Base-by-base conservation (phyloP, 305 asterid genomes). In the Rubia balearica region DNA sequence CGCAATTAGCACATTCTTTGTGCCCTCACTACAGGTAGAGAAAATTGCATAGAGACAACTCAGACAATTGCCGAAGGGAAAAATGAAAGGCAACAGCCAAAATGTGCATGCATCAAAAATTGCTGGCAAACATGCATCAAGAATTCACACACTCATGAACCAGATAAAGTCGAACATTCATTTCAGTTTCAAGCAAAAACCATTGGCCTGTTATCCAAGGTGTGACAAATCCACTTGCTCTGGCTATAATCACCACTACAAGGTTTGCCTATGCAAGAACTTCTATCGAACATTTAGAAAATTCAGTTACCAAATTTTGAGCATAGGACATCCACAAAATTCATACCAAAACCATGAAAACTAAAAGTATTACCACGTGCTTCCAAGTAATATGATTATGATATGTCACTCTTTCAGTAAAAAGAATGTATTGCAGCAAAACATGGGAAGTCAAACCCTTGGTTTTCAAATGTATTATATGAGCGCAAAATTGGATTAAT, bases 1-100 rank as follows among this genome's bases (percentile, higher is more conserved):
- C 70, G 95, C 90, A 81, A 91, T 80, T 69, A 91, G 87, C 83
- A 88, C 90, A 78, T 82, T 83, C 81, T 86, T 91, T 73, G 96
- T 91, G 86, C 85, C 88, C 80, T 87, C 96, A 14, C 97, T 91
- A 91, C 87, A 87, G 72, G 74, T 64, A 67, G 70, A 75, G 71
- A 72, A 68, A 71, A 74, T 65, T 7, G 69, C 24, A 38, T 38
- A 68, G 66, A 70, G 53, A 79, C 43, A 75, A 75, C 24, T 73
- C 33, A 68, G 53, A 9, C 13, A 74, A 67, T 6, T 13, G 46
- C 57, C 27, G 7, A 59, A 13, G n/a, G 16, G 33, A 24, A 8
- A 70, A 40, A 53, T 36, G 38, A 8, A 69, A 49, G 57, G 16
- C 12, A 69, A 55, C 55, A 55, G 14, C 65, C 38, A 69, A 21